A percentile compares a stretch with the other conserved stretches of the same genome.
Evolutionary conservation across 2,329 filamentous ascomycete species (phyloP).

Genomic region (Hymenoscyphus salicellus): DNA sequence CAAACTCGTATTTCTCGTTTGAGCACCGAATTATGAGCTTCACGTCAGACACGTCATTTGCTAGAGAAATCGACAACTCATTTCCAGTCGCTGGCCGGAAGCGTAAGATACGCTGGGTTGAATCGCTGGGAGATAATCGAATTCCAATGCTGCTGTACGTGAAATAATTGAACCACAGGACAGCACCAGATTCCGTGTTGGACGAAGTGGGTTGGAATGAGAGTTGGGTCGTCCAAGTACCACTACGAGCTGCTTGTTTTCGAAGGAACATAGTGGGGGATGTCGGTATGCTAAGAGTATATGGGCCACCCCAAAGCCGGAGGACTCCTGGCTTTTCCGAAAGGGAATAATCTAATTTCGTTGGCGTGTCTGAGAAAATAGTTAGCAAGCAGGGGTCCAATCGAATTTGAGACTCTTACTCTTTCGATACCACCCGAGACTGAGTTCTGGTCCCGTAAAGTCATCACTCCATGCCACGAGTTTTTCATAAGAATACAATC

Average conservation of each 20-base stretch:
- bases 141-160: slow-evolving; percentile 45
- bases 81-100: background rate
- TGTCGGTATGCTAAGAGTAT: slow-evolving; percentile 48
- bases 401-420: slow-evolving; percentile 24
- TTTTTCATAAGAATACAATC: background rate
- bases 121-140: background rate
- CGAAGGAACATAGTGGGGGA: slow-evolving; percentile 52
- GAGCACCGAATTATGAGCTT: background rate
- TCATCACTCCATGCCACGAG: slow-evolving; percentile 38
- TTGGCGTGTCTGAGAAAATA: slow-evolving; percentile 43
- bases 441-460: slow-evolving; percentile 35
- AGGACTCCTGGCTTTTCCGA: slow-evolving; percentile 38
- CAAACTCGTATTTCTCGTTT: slow-evolving; percentile 1
- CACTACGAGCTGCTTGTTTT: slow-evolving; percentile 48
- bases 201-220: slow-evolving; percentile 44
- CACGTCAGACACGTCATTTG: background rate
- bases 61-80: background rate
- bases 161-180: slow-evolving; percentile 53
- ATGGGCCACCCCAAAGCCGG: slow-evolving; percentile 40
- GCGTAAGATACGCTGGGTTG: background rate
- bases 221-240: slow-evolving; percentile 44
- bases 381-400: background rate
- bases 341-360: slow-evolving; percentile 47
- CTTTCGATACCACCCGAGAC: slow-evolving; percentile 42
- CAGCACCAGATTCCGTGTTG: slow-evolving; percentile 51